phyloP scores from a whole-genome alignment of 75 land plant genomes.

The Chamaecyparis obtusa region DNA sequence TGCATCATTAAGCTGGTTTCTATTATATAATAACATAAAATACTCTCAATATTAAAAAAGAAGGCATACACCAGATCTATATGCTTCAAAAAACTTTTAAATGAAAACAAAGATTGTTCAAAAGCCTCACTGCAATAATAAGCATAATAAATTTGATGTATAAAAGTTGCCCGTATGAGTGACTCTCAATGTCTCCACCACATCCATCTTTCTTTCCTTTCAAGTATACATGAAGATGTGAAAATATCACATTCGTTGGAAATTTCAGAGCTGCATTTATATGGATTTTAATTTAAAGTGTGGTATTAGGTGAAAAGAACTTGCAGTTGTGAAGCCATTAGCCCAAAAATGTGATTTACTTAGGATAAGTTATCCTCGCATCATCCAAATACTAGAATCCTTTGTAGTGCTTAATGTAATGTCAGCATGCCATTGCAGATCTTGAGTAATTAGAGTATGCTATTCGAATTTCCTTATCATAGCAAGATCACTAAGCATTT shows the following conservation, averaged over 20 bases:
- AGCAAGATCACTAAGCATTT: conserved; percentile 81
- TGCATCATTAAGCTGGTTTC: neutral
- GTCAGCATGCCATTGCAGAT: neutral
- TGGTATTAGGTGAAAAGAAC: neutral
- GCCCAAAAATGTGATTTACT: neutral
- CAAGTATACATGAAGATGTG: neutral
- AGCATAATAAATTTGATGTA: neutral
- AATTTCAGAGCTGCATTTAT: neutral
- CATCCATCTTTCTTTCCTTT: too few relatives aligned
- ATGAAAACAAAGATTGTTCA: neutral
- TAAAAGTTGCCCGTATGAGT: too few relatives aligned
- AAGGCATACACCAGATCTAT: too few relatives aligned
- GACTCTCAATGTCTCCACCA: too few relatives aligned
- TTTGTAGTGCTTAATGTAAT: neutral
- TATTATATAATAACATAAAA: neutral
- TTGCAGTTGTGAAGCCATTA: neutral
- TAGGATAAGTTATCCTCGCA: neutral
- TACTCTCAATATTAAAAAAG: too few relatives aligned
- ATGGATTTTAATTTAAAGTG: too few relatives aligned
- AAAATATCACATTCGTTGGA: neutral
- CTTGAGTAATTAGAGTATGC: neutral
- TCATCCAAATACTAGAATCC: neutral
- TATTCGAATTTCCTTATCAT: conserved; percentile 62
- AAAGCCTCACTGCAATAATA: neutral
- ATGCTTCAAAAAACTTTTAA: too few relatives aligned